phyloP scores from a whole-genome alignment of 2,329 filamentous ascomycete species.

The Claviceps quebecensis region DNA sequence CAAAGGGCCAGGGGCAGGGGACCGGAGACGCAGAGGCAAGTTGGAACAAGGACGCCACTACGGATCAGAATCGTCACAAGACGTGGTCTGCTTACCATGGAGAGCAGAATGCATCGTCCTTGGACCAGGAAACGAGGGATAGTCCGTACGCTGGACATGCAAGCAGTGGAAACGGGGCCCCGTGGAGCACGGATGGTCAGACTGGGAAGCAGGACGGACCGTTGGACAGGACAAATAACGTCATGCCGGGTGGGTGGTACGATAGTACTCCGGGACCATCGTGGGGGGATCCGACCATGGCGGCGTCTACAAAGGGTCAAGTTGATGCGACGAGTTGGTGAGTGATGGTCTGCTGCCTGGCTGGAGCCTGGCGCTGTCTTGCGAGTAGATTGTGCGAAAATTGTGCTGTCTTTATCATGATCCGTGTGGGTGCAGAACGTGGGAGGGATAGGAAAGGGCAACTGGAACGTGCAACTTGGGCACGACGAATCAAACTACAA shows the following conservation, averaged over 20 bases:
- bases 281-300: conserved; percentile 19
- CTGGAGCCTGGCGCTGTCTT: too few relatives aligned
- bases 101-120: neutral
- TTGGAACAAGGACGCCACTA: neutral
- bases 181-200: neutral
- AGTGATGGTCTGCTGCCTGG: too few relatives aligned
- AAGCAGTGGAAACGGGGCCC: neutral
- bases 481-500: too few relatives aligned
- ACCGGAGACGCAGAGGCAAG: neutral
- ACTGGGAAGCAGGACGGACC: neutral
- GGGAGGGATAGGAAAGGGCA: too few relatives aligned
- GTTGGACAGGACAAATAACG: conserved; percentile 9
- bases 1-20: neutral
- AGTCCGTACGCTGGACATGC: neutral
- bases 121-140: neutral
- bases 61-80: neutral
- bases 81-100: neutral
- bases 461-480: too few relatives aligned
- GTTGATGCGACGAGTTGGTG: conserved; percentile 2
- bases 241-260: conserved; percentile 21
- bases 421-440: too few relatives aligned
- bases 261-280: neutral
- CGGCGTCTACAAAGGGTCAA: conserved; percentile 18
- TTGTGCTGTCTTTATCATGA: too few relatives aligned
- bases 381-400: too few relatives aligned